Conservation (phyloP, 2,329 filamentous ascomycete species). For the Chaetothyriales sp. region DNA sequence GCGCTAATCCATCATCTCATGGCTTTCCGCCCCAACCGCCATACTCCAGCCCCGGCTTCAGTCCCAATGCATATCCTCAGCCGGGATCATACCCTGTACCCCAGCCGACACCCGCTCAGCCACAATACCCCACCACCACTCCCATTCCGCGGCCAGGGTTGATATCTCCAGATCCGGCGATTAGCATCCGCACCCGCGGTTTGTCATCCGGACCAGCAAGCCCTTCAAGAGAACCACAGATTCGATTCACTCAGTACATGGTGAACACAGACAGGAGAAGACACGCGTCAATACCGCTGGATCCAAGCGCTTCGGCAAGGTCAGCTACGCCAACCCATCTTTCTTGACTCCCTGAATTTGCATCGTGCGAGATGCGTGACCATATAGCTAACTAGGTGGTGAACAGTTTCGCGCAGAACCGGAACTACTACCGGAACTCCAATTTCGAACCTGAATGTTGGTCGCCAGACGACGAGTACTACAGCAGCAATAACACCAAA, state of each 20-base stretch:
- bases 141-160: neutral
- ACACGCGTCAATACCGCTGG: neutral
- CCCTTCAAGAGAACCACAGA: neutral
- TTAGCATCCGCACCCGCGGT: neutral
- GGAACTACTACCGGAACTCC: constrained; percentile 32
- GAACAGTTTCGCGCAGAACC: constrained; percentile 29
- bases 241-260: neutral
- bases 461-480: constrained; percentile 24
- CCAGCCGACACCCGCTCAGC: neutral
- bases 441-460: constrained; percentile 33
- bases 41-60: neutral
- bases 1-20: neutral
- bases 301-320: neutral
- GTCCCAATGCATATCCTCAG: neutral
- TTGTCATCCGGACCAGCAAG: neutral
- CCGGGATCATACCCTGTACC: neutral
- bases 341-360: neutral
- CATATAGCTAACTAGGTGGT: neutral
- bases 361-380: no score
- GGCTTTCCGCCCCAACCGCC: neutral
- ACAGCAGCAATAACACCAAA: constrained; percentile 1
- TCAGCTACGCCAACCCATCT: neutral
- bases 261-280: neutral
- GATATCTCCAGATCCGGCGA: neutral
- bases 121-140: neutral